phyloP scores from a whole-genome alignment of 2,329 filamentous ascomycete genomes.

The Fusarium albidum region DNA sequence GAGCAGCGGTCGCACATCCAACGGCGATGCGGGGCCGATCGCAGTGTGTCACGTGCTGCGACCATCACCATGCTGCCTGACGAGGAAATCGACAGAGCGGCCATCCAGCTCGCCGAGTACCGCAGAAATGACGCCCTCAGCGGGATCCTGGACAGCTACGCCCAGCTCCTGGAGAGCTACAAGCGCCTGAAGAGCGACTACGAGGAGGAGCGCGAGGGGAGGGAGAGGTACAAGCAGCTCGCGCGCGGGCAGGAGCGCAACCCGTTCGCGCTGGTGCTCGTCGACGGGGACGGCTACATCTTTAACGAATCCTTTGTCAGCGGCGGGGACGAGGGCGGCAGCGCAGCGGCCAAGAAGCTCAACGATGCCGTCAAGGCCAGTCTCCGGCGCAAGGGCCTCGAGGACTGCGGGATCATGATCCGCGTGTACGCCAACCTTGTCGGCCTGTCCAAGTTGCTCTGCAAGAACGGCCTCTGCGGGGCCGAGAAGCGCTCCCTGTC shows the following conservation, averaged over 20 bases:
- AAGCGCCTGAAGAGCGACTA: slow-evolving; percentile 63
- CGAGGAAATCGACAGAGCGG: slow-evolving; percentile 31
- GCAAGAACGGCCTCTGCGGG: slow-evolving; percentile 55
- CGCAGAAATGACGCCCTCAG: slow-evolving; percentile 39
- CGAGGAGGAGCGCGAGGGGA: slow-evolving; percentile 61
- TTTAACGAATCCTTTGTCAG: slow-evolving; percentile 59
- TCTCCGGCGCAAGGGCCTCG: slow-evolving; percentile 56
- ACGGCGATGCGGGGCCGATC: slow-evolving; percentile 26
- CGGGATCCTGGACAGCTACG: slow-evolving; percentile 45
- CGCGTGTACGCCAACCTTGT: slow-evolving; percentile 65
- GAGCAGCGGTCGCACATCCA: slow-evolving; percentile 1
- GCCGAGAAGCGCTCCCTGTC: slow-evolving; percentile 64
- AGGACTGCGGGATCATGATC: slow-evolving; percentile 61
- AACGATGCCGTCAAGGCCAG: slow-evolving; percentile 59
- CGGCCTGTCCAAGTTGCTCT: slow-evolving; percentile 59
- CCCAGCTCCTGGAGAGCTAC: slow-evolving; percentile 59
- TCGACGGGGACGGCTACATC: slow-evolving; percentile 69
- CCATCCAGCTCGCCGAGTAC: slow-evolving; percentile 43
- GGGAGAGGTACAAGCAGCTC: slow-evolving; percentile 64
- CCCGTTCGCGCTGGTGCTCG: slow-evolving; percentile 66
- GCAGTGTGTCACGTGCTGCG: slow-evolving; percentile 13
- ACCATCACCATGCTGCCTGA: slow-evolving; percentile 36
- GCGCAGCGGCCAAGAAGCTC: slow-evolving; percentile 61
- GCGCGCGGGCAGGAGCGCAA: slow-evolving; percentile 59
- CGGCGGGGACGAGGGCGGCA: slow-evolving; percentile 61